Base-by-base conservation (phyloP, 768 basidiomycete genomes). In the Tremella fuciformis region DNA sequence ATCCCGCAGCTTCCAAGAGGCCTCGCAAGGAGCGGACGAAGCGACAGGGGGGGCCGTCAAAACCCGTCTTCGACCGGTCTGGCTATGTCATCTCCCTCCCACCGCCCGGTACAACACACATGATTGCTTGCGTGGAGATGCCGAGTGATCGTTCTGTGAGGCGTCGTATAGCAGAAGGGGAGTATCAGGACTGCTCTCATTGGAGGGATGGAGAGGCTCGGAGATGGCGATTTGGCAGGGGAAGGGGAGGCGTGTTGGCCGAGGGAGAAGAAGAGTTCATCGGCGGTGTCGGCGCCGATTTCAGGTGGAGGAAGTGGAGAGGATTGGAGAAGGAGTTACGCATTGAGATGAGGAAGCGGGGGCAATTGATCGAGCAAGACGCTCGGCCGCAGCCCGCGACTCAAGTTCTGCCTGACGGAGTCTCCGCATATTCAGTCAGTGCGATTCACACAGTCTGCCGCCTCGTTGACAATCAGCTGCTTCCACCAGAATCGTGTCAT, bases 401-500 rank as follows among this genome's bases (percentile, higher is more conserved):
- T 18, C 21, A 18, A 21, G 41, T 3, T 22, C 18, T 40, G 41
- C 16, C 44, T 8, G 64, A 59, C 16, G 63, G 57, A 3, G 60
- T 65, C 18, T 67, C 66, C 15, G 61, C 58, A 3, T 71, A 71
- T 50, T 65, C 64, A 8, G 69, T 70, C 34, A 67, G 66, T 60
- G 22, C 49, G 11, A 11, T 4, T 34, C 29, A 6, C 11, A 1
- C 1, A 21, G 29, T 15, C 42, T 19, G n/a, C 21, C 19, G 38
- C 37, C 6, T 46, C 2, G 55, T 54, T 59, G 63, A 61, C 52
- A 15, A 13, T 19, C 16, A 72, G 71, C 59, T 67, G n/a, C 50
- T 68, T 48, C 65, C 65, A 19, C 70, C 68, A n/a, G 60, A 62
- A 22, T 13, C 70, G 13, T 76, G 75, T 51, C 75, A 76, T 59